A percentile compares a stretch with the other conserved stretches of the same genome.
These are phyloP conservation scores for Pleurotus pulmonarius DNA, from an alignment of 768 basidiomycete genomes.

Conservation along the genomic window DNA sequence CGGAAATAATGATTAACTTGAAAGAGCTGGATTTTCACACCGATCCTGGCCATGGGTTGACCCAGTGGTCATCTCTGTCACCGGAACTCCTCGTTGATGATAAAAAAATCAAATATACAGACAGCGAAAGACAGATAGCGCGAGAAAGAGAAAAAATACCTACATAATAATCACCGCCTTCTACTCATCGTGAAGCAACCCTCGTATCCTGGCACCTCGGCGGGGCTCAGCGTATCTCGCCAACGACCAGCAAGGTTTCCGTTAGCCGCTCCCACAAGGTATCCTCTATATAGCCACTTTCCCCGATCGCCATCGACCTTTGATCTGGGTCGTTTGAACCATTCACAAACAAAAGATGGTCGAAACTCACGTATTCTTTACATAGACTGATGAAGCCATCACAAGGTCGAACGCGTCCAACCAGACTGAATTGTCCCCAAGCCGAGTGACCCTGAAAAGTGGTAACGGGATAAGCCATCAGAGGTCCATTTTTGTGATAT, in stretches of 20 bases:
- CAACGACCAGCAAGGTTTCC: conserved; percentile 81
- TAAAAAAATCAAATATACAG: too few relatives aligned
- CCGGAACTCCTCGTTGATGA: too few relatives aligned
- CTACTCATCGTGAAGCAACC: conserved; percentile 80
- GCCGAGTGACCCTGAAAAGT: conserved; percentile 75
- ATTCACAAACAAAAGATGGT: conserved; percentile 7
- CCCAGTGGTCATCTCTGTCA: too few relatives aligned
- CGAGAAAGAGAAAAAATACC: too few relatives aligned
- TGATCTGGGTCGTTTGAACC: not conserved
- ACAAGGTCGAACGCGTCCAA: conserved; percentile 75
- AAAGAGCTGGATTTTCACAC: too few relatives aligned
- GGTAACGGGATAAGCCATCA: not conserved
- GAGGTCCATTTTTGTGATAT: not conserved
- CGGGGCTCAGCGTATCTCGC: conserved; percentile 77
- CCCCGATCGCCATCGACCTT: conserved; percentile 74
- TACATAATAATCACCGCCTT: conserved; percentile 35
- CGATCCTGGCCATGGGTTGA: too few relatives aligned
- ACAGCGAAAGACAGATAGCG: too few relatives aligned
- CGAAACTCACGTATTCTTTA: conserved; percentile 74
- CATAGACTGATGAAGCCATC: conserved; percentile 79
- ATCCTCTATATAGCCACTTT: conserved; percentile 84
- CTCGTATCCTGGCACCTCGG: conserved; percentile 70
- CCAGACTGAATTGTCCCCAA: conserved; percentile 83
- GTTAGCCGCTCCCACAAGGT: conserved; percentile 65
- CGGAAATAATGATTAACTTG: too few relatives aligned